Evolutionary conservation across 345 rosid species (phyloP).

Genomic region (Psidium friedrichsthalianum): DNA sequence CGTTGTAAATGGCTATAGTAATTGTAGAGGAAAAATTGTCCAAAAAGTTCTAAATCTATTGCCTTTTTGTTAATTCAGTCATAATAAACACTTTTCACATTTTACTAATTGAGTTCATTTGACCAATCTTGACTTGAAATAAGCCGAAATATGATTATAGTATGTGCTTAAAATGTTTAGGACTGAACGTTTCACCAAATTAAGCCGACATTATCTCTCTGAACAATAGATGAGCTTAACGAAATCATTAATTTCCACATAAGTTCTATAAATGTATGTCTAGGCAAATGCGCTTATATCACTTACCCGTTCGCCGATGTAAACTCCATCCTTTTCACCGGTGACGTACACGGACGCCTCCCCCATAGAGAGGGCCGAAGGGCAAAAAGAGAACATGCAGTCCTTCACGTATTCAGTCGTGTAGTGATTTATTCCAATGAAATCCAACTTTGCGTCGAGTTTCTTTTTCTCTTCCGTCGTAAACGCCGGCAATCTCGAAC

Average conservation of each 20-base stretch:
- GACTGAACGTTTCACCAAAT: background rate
- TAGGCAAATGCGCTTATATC: background rate
- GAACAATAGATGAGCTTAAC: background rate
- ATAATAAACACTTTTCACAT: no score
- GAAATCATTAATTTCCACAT: background rate
- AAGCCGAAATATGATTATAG: no score
- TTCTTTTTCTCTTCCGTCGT: slow-evolving; percentile 7
- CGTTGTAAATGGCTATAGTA: no score
- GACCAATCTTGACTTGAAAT: no score
- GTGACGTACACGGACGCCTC: slow-evolving; percentile 3
- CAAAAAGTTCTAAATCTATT: no score
- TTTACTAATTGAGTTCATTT: no score
- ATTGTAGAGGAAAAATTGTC: no score
- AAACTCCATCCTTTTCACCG: slow-evolving; percentile 2
- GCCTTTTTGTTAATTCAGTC: no score
- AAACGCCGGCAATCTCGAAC: slow-evolving; percentile 16
- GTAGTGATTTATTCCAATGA: slow-evolving; percentile 13
- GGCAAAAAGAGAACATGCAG: slow-evolving; percentile 14
- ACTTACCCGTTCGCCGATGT: slow-evolving; percentile 5
- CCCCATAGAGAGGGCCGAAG: background rate
- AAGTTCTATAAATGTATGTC: background rate
- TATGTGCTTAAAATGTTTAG: no score
- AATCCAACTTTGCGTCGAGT: slow-evolving; percentile 13
- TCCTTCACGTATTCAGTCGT: slow-evolving; percentile 10
- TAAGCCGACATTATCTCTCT: background rate